Base-by-base conservation (phyloP, 2,329 filamentous ascomycete species). In the Penicillium sp. region DNA sequence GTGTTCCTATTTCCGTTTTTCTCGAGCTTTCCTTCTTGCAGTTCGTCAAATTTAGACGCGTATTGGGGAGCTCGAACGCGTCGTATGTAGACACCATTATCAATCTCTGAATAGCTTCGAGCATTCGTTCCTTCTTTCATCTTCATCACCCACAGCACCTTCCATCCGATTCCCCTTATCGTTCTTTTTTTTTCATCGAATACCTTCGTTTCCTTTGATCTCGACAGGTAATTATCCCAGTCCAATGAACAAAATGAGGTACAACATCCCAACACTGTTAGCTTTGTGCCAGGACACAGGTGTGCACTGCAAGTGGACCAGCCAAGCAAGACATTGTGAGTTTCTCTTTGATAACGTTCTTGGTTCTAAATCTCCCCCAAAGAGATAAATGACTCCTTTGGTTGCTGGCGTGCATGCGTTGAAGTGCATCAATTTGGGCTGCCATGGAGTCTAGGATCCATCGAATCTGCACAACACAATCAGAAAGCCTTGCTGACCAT, bases 251-350 rank as follows among this genome's bases (percentile, higher is more conserved):
- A 66, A 61, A 56, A 66, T 69, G 66, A 73, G 61, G 59, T 76
- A 76, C 61, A 69, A 68, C 39, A 67, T 74, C 49, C 65, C 64
- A 53, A 71, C 71, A 7, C 61, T 76, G 38, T 59, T 75, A 65
- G 67, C 67, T 34, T 59, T 75, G 47, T 61, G 63, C 59, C 67
- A 64, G 47, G 62, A 64, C 13, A 64, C 61, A 57, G 42, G 61
- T 50, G 44, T 69, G 63, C 51, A 65, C 56, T 61, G 61, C 62
- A 52, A 55, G 46, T 64, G 62, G 62, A 63, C 57, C 14, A 45
- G 34, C 18, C 62, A 69, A 51, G 67, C 67, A 23, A 55, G 64
- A 51, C 61, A 70, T 18, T 69, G 72, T 74, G 61, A 56, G 70
- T 61, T 4, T 27, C 29, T 30, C 11, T 42, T 27, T 19, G 35